phyloP scores from a whole-genome alignment of 176 grass and related monocot species.

The Carex kokanica region DNA sequence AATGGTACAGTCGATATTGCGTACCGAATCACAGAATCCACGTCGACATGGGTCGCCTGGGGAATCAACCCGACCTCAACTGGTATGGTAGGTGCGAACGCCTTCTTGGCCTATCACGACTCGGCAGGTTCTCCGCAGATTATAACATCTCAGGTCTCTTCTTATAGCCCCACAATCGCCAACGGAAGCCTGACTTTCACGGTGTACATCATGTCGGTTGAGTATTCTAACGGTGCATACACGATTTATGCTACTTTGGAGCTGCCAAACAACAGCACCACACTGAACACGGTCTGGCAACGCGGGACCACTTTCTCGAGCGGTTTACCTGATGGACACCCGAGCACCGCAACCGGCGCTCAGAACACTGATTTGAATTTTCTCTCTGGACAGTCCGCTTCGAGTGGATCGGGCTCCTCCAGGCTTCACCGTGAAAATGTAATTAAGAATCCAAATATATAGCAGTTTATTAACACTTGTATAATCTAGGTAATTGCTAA shows the following conservation, averaged over 20 bases:
- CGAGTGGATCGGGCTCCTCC: slow-evolving; percentile 34
- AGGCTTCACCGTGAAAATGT: slow-evolving; percentile 68
- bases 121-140: slow-evolving; percentile 28
- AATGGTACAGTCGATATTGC: slow-evolving; percentile 66
- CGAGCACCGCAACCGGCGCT: background rate
- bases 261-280: slow-evolving; percentile 42
- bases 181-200: slow-evolving; percentile 7
- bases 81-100: slow-evolving; percentile 44
- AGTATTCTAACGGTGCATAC: slow-evolving; percentile 50
- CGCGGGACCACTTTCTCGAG: slow-evolving; percentile 1
- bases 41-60: slow-evolving; percentile 62
- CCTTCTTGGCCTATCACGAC: slow-evolving; percentile 60
- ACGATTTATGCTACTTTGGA: slow-evolving; percentile 61
- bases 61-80: slow-evolving; percentile 44
- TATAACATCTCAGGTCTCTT: slow-evolving; percentile 21
- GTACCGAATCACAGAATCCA: slow-evolving; percentile 38
- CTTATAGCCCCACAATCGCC: background rate
- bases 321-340: slow-evolving; percentile 2
- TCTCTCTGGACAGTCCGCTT: slow-evolving; percentile 33
- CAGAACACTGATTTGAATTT: slow-evolving; percentile 34
- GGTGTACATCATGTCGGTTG: slow-evolving; percentile 33
- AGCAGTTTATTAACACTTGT: background rate
- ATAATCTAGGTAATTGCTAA: background rate
- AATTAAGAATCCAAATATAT: slow-evolving; percentile 23
- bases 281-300: slow-evolving; percentile 75